A percentile compares a stretch with the other conserved stretches of the same genome.
Evolutionary conservation across 2,329 filamentous ascomycete species (phyloP).

Genomic region (Curvularia sp.): DNA sequence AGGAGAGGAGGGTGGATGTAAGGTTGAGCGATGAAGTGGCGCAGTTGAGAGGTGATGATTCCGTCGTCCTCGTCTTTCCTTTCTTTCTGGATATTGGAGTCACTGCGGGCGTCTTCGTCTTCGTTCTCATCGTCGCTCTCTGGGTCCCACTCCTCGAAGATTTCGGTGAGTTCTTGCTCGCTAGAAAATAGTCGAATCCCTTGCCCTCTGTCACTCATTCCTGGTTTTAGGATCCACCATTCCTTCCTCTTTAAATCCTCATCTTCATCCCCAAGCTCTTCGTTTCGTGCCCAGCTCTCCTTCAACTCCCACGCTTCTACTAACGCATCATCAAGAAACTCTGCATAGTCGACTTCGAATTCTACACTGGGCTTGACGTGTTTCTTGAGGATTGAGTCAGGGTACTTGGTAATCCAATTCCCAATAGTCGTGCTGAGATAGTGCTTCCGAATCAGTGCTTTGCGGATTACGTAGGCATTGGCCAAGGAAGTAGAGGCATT

Average conservation of each 20-base stretch:
- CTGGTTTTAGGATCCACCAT: constrained; percentile 98
- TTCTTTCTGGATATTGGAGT: constrained; percentile 41
- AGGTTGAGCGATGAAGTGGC: constrained; percentile 94
- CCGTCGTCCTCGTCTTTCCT: constrained; percentile 51
- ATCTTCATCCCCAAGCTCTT: constrained; percentile 41
- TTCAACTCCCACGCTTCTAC: constrained; percentile 88
- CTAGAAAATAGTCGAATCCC: constrained; percentile 89
- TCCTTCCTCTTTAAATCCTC: constrained; percentile 56
- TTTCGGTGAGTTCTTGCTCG: constrained; percentile 79
- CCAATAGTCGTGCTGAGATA: constrained; percentile 84
- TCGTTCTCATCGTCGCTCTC: constrained; percentile 70
- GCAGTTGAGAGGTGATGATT: constrained; percentile 86
- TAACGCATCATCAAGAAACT: constrained; percentile 93
- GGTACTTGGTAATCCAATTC: constrained; percentile 86
- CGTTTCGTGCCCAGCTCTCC: constrained; percentile 77
- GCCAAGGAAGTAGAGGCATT: constrained; percentile 70
- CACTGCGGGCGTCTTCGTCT: constrained; percentile 45
- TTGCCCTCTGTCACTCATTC: constrained; percentile 96
- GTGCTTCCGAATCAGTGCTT: constrained; percentile 95
- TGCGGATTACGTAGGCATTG: constrained; percentile 94
- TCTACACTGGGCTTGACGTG: constrained; percentile 81
- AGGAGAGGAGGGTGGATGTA: constrained; percentile 92
- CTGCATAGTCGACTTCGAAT: constrained; percentile 95
- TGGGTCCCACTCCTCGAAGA: constrained; percentile 92
- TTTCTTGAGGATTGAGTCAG: constrained; percentile 68